Base-by-base conservation (phyloP, 176 grass and related monocot species). In the Oryza glumipatula region DNA sequence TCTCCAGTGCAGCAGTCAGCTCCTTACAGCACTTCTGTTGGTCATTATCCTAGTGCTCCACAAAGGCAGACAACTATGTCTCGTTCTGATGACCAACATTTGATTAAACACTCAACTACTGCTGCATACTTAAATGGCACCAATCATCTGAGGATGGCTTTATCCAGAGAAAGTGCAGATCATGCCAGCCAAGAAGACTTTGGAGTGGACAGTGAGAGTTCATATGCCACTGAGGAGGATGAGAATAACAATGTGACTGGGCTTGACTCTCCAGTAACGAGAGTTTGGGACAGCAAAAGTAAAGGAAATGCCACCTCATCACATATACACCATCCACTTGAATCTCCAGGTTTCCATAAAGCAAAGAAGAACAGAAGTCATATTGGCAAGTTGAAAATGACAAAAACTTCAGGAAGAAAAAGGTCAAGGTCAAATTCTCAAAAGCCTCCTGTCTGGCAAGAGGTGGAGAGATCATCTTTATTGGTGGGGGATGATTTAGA, bases 261-360 rank as follows among this genome's bases (percentile, higher is more conserved):
- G 61, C 84, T 99, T 81, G 91, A 94, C 88, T 96, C 97, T 71
- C 97, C 90, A 76, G 97, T 92, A 89, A 99, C 91, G 56, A 94
- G 86, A 92, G 93, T 99, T 23, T 99, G 97, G 97, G 97, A 99
- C 84, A 95, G 93, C 85, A 95, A 95, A 95, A 95, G 81, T 78
- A 94, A 94, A 89, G 85, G 89, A 89, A 90, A 91, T 89, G 35
- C 41, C 72, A 88, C 70, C 67, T 88, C 76, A 21, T 92, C 91
- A 68, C 94, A 89, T 79, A 94, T 99, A 89, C 88, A 93, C 49
- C 97, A 99, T 80, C 97, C 97, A 81, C 97, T 99, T 76, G 97
- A 99, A 86, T 87, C 74, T 61, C 84, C 95, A 88, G 70, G 80
- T 78, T 79, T 83, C 43, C 83, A 86, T 80, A 88, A 71, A 88